A percentile compares a stretch with the other conserved stretches of the same genome.
Conservation (phyloP, 345 rosid genomes). For the Brassica nigra region DNA sequence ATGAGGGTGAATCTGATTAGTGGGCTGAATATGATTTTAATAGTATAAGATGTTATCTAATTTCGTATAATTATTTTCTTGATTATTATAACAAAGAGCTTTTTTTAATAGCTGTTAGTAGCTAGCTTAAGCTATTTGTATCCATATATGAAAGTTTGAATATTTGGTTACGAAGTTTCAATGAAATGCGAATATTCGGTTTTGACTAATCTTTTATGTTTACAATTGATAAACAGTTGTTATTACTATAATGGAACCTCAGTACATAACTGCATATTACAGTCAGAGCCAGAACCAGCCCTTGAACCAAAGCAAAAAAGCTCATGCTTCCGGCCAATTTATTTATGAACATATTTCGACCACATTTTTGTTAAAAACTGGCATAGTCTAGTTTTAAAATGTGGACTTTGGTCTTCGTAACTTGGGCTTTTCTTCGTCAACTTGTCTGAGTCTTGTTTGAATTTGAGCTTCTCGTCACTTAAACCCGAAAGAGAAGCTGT, state of each 20-base stretch:
- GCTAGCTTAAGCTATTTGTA: not conserved
- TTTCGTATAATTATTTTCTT: not conserved
- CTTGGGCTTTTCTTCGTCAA: no score
- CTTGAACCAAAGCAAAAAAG: no score
- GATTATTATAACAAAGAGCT: not conserved
- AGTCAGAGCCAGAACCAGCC: no score
- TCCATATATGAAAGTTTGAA: not conserved
- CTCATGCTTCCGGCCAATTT: no score
- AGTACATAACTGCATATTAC: not conserved
- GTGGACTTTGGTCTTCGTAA: no score
- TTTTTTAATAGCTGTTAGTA: not conserved
- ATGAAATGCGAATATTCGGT: not conserved
- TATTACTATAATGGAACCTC: not conserved
- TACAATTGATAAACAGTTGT: not conserved
- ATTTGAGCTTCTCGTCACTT: no score
- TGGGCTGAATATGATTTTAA: not conserved
- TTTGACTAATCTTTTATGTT: not conserved
- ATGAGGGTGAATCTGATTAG: slow-evolving; percentile 18
- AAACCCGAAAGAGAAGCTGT: no score
- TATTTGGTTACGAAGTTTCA: not conserved
- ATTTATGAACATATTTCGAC: no score
- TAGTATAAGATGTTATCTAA: not conserved
- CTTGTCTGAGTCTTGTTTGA: no score
- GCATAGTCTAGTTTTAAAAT: no score
- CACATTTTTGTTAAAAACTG: no score